A percentile compares a stretch with the other conserved stretches of the same genome.
Evolutionary conservation across 2,329 filamentous ascomycete species (phyloP).

Genomic region (Trichoderma pleuroti): DNA sequence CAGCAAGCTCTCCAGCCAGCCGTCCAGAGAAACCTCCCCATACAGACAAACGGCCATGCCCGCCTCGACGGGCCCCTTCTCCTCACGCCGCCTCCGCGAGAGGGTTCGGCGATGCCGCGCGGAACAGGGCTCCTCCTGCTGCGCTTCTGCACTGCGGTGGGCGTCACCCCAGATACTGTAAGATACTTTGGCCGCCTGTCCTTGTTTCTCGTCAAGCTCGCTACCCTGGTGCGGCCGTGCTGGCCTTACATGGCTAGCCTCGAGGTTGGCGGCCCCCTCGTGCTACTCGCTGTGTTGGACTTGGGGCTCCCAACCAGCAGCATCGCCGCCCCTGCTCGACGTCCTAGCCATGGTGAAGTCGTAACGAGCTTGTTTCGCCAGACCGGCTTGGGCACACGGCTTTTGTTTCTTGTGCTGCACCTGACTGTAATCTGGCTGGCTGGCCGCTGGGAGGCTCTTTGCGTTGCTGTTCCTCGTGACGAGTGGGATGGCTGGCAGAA

Average conservation of each 20-base stretch:
- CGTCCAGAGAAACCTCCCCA: neutral
- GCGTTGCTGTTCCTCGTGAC: conserved; percentile 27
- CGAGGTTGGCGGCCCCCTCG: conserved; percentile 62
- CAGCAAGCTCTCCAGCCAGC: neutral
- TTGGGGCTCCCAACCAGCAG: conserved; percentile 39
- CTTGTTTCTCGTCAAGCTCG: conserved; percentile 67
- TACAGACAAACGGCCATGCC: conserved; percentile 18
- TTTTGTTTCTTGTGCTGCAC: conserved; percentile 34
- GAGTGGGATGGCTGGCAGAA: conserved; percentile 32
- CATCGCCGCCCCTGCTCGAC: neutral
- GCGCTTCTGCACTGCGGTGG: conserved; percentile 24
- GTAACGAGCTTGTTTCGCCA: conserved; percentile 23
- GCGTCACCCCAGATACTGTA: conserved; percentile 30
- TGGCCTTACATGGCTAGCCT: conserved; percentile 66
- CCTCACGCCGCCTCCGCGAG: conserved; percentile 46
- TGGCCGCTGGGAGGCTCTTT: conserved; percentile 33
- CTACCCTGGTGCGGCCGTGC: conserved; percentile 63
- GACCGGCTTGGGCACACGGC: conserved; percentile 32
- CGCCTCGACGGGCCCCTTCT: conserved; percentile 40
- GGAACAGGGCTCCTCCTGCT: conserved; percentile 37
- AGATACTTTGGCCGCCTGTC: conserved; percentile 47
- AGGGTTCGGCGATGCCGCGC: conserved; percentile 32
- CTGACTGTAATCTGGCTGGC: conserved; percentile 36
- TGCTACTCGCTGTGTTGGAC: conserved; percentile 67
- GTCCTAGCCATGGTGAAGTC: conserved; percentile 21